A percentile compares a stretch with the other conserved stretches of the same genome.
Conservation (phyloP, 805 yeast genomes). For the Nakazawaea ambrosiae region DNA sequence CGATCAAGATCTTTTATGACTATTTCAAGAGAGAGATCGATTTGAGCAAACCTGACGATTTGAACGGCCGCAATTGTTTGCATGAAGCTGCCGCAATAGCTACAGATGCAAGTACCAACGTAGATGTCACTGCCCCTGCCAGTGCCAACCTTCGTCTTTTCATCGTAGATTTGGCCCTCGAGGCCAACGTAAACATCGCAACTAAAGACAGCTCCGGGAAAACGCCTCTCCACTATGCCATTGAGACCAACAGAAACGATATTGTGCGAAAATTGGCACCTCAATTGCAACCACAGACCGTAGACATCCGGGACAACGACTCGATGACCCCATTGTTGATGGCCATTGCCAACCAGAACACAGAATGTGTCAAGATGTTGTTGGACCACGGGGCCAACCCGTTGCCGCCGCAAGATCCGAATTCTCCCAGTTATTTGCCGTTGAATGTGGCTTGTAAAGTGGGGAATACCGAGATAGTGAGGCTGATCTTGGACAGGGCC, state of each 20-base stretch:
- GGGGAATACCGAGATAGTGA: conserved; percentile 68
- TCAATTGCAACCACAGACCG: conserved; percentile 20
- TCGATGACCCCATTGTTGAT: conserved; percentile 78
- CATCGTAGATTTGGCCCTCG: conserved; percentile 20
- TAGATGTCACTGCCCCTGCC: conserved; percentile 14
- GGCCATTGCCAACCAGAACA: conserved; percentile 65
- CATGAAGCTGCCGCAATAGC: conserved; percentile 51
- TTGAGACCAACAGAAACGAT: conserved; percentile 47
- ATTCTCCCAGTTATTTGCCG: conserved; percentile 61
- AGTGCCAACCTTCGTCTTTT: conserved; percentile 1
- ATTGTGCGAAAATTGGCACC: conserved; percentile 30
- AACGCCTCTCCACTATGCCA: conserved; percentile 82
- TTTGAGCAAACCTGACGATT: conserved; percentile 59
- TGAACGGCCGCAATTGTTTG: conserved; percentile 64
- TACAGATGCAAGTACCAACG: too few species aligned
- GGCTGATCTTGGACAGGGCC: conserved; percentile 44
- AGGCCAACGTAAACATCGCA: conserved; percentile 8
- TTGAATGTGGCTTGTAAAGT: conserved; percentile 83
- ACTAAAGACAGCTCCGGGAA: conserved; percentile 64
- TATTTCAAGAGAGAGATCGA: conserved; percentile 51
- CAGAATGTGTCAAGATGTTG: conserved; percentile 44
- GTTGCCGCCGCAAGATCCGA: conserved; percentile 38
- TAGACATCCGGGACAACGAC: conserved; percentile 58
- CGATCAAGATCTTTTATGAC: conserved; percentile 40
- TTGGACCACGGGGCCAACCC: conserved; percentile 43